Evolutionary conservation across 805 yeast species (phyloP), one percentile per base, ranked within the genome.

Genomic region (Saccharomycopsis synnaedendra): DNA sequence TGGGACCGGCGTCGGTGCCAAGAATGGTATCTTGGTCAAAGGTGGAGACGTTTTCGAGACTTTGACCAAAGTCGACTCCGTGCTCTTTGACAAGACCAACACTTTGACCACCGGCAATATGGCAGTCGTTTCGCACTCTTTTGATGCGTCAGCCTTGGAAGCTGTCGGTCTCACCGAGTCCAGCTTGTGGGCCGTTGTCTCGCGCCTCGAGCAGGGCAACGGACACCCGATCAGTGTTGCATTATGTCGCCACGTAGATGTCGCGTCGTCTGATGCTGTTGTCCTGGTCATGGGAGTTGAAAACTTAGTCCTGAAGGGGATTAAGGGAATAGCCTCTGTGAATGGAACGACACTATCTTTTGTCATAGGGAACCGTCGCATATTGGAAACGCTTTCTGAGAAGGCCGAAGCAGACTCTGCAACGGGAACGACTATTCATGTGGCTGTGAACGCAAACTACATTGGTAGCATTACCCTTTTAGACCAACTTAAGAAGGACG

Each of bases 1-100:
- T 2, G 98, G 97, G 5, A 90, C 97, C 2, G 98, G 98, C 39
- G 82, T 87, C 28, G 97, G 96, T 39, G 97, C 98, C 0, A 64
- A 75, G 9, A 71, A 86, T 62, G 97, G 98, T 19, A 83, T 93
- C 4, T 68, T 93, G 46, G 84, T 93, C 57, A 93, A 90, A 63
- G 96, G 97, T 43, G 98, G 97, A 28, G 95, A 83, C 45, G 76
- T 85, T 10, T 71, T 93, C 52, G 97, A 93, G 59, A 71, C 67
- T 48, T 81, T 93, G 5, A 76, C 76, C 57, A 65, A 71, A 19
- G 69, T 86, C 38, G 74, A 79, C 53, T 71, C 76, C 8, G 76
- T 87, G 31, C 69, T 93, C 32, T 90, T 93, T 62, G 98, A 93
- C 65, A 93, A 93, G 64, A 93, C 99, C 0, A 98, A 98, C 3